phyloP scores from a whole-genome alignment of 768 basidiomycete genomes.

The Amanita subjunquillea region DNA sequence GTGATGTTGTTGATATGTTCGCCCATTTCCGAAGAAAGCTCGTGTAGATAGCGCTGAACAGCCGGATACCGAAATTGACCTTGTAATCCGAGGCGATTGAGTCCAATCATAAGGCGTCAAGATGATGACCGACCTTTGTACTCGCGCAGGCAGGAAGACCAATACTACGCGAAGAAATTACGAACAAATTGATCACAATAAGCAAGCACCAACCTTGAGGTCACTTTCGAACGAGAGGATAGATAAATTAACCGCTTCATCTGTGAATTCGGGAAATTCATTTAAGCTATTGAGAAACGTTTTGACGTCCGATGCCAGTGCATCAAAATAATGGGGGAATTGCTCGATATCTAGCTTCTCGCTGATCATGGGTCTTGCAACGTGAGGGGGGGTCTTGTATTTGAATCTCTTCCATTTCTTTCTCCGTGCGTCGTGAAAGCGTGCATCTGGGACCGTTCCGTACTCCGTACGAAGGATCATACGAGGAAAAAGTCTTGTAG shows the following conservation, averaged over 20 bases:
- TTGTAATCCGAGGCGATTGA: constrained; percentile 13
- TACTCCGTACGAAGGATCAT: constrained; percentile 39
- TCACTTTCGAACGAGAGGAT: constrained; percentile 62
- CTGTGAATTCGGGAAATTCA: constrained; percentile 71
- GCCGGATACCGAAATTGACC: constrained; percentile 66
- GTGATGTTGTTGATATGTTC: constrained; percentile 65
- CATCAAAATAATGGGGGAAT: constrained; percentile 56
- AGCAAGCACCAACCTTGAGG: constrained; percentile 36
- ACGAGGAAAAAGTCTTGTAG: constrained; percentile 65
- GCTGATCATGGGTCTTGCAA: constrained; percentile 40
- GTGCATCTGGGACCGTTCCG: constrained; percentile 21
- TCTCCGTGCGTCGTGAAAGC: constrained; percentile 18
- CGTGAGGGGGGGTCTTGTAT: constrained; percentile 35
- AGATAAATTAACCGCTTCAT: constrained; percentile 60
- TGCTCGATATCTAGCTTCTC: constrained; percentile 53
- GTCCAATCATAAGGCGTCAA: not conserved
- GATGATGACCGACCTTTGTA: constrained; percentile 37
- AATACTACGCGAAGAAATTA: constrained; percentile 38
- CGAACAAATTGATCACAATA: not conserved
- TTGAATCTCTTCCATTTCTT: constrained; percentile 20
- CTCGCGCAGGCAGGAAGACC: constrained; percentile 61
- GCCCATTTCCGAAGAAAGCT: constrained; percentile 64
- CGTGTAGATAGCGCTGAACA: constrained; percentile 67
- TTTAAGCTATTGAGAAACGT: constrained; percentile 64
- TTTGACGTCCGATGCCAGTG: constrained; percentile 53